phyloP scores from a whole-genome alignment of 192 early-diverging fungal species.

The Coemansia sp. region DNA sequence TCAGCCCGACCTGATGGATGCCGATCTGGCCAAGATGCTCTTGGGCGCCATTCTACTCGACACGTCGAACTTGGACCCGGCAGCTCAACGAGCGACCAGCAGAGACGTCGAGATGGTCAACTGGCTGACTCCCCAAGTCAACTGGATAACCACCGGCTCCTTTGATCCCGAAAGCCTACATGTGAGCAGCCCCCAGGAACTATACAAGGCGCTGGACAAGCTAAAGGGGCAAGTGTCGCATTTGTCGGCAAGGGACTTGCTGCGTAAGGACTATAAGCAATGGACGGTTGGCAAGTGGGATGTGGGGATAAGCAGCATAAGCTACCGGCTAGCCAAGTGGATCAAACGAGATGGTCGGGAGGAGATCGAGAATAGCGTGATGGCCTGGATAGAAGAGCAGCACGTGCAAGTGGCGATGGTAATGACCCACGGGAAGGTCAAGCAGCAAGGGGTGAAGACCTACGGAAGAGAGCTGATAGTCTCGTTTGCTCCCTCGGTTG shows the following conservation, averaged over 20 bases:
- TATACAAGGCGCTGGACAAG: conserved; percentile 30
- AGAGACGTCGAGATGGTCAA: conserved; percentile 18
- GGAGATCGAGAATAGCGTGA: conserved; percentile 17
- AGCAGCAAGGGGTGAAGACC: conserved; percentile 12
- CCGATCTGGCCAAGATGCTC: conserved; percentile 29
- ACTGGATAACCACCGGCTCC: conserved; percentile 13
- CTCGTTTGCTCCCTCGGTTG: not conserved
- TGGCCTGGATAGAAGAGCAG: conserved; percentile 21
- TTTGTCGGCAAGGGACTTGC: conserved; percentile 26
- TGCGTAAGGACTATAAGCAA: conserved; percentile 57
- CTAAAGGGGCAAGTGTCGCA: conserved; percentile 41
- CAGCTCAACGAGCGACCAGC: conserved; percentile 21
- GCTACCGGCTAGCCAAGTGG: conserved; percentile 45
- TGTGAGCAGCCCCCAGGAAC: conserved; percentile 13
- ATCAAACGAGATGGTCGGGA: conserved; percentile 34
- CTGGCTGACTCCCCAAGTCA: conserved; percentile 30
- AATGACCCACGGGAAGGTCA: conserved; percentile 47
- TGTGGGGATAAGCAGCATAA: conserved; percentile 49
- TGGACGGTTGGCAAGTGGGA: conserved; percentile 39
- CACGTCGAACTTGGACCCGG: conserved; percentile 25
- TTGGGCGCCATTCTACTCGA: conserved; percentile 41
- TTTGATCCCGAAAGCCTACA: conserved; percentile 6
- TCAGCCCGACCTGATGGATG: not conserved
- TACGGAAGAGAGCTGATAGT: conserved; percentile 43
- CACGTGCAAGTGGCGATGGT: conserved; percentile 37